phyloP scores from a whole-genome alignment of 2,329 filamentous ascomycete species.

The Penicillium polonicum region DNA sequence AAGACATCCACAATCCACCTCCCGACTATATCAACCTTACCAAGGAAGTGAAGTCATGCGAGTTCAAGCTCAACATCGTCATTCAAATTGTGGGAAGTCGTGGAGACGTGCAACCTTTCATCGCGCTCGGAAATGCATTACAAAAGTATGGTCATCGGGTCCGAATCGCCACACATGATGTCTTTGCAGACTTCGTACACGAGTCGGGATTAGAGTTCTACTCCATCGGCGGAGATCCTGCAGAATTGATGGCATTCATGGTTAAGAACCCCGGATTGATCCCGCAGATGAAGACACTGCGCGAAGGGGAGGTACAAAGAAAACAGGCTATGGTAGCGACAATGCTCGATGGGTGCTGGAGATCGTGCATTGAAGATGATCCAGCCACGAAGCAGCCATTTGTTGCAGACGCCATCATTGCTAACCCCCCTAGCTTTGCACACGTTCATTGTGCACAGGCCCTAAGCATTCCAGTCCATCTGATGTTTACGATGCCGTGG shows the following conservation, averaged over 20 bases:
- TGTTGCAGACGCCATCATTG: conserved; percentile 56
- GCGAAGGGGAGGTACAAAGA: conserved; percentile 35
- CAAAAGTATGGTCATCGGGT: conserved; percentile 55
- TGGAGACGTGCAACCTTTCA: conserved; percentile 60
- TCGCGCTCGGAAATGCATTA: conserved; percentile 55
- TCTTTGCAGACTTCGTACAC: conserved; percentile 55
- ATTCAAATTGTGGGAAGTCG: conserved; percentile 59
- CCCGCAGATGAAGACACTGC: conserved; percentile 38
- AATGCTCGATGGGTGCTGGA: conserved; percentile 44
- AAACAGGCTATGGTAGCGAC: conserved; percentile 36
- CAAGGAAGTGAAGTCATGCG: not conserved
- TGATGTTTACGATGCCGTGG: conserved; percentile 57
- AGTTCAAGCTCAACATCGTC: conserved; percentile 46
- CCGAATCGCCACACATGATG: conserved; percentile 56
- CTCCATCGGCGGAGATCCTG: conserved; percentile 57
- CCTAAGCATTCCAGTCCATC: conserved; percentile 51
- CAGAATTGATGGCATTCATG: conserved; percentile 54
- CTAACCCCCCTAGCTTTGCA: conserved; percentile 54
- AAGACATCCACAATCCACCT: conserved; percentile 15
- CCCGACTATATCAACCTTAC: conserved; percentile 30
- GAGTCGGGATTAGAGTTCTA: conserved; percentile 58
- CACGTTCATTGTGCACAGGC: conserved; percentile 47
- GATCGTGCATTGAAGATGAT: conserved; percentile 40
- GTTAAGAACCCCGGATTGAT: conserved; percentile 50
- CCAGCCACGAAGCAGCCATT: conserved; percentile 42